Evolutionary conservation across 805 yeast species (phyloP).

Genomic region (Lipomyces spencermartinsiae): DNA sequence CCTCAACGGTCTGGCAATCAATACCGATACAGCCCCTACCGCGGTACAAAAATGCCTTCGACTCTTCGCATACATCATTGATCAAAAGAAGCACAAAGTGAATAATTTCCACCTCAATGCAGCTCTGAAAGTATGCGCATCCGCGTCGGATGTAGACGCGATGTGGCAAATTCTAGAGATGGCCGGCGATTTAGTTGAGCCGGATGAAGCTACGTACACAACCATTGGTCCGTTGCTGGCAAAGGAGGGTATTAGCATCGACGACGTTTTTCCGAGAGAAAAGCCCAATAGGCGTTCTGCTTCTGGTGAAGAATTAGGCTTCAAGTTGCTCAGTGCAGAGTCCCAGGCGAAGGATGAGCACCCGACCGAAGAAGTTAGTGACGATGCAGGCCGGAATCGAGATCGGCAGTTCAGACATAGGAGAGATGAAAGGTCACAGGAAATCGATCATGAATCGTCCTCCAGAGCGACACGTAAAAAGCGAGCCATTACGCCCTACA

Average conservation of each 20-base stretch:
- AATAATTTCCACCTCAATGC: slow-evolving; percentile 28
- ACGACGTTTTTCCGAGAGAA: background rate
- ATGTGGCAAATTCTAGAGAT: slow-evolving; percentile 28
- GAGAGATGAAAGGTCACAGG: background rate
- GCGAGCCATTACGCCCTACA: background rate
- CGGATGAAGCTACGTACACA: slow-evolving; percentile 18
- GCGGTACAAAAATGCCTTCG: slow-evolving; percentile 13
- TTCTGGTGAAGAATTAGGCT: background rate
- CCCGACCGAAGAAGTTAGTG: background rate
- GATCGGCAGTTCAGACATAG: background rate
- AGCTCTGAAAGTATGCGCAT: slow-evolving; percentile 29
- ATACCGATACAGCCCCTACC: slow-evolving; percentile 12
- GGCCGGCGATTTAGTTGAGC: slow-evolving; percentile 14
- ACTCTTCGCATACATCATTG: slow-evolving; percentile 16
- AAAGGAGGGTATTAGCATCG: background rate
- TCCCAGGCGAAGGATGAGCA: background rate
- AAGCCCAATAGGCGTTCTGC: background rate
- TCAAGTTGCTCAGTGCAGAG: background rate
- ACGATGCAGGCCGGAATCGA: background rate
- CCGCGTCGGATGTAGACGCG: background rate
- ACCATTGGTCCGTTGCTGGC: slow-evolving; percentile 14
- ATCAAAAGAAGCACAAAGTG: background rate
- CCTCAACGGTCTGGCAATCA: slow-evolving; percentile 29
- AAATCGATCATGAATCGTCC: background rate
- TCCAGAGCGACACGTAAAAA: background rate